Evolutionary conservation across 2,329 filamentous ascomycete species (phyloP), one percentile per base, ranked within the genome.

Genomic region (Diaporthe ilicicola): DNA sequence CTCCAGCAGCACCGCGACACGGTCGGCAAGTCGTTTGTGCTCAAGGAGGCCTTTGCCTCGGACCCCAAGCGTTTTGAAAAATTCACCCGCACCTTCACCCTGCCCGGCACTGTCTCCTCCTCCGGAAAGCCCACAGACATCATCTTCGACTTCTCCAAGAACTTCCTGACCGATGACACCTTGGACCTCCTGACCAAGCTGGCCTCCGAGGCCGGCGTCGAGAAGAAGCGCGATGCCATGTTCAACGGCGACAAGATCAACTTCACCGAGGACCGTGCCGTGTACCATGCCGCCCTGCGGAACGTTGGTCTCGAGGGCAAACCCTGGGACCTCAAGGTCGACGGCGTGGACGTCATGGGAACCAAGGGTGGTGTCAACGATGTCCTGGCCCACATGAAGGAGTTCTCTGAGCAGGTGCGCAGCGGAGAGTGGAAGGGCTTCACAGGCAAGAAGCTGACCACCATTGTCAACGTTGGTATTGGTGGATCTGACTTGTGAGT

Each of bases 131-230:
- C 88, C 78, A 91, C 90, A 76, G 94, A 98, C 75, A 96, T 97
- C 78, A 90, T 99, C 74, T 99, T 98, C 84, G 96, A 99, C 84
- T 99, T 97, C 86, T 96, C 93, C 87, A 99, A 99, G 91, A 99
- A 99, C 90, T 95, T 99, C 83, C 83, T 98, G 78, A 96, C 93
- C 73, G 93, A 97, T 76, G 95, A 98, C 84, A 98, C 95, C 5
- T 87, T 98, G 65, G 88, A 92, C 75, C 88, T 97, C 62, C 89
- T 99, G 67, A 88, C 97, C 78, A 92, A 97, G 86, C 91, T 99
- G 34, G 96, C 96, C 74, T 92, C 95, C 84, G 93, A 98, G 85
- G 94, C 95, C 75, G 92, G 92, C 76, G 84, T 99, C 48, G 95
- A 97, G 87, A 89, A 97, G 87, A 93, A 98, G 81, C 93, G 96